These are phyloP conservation scores for Fusarium austroafricanum DNA, from an alignment of 2,329 filamentous ascomycete species.

Conservation along the genomic window DNA sequence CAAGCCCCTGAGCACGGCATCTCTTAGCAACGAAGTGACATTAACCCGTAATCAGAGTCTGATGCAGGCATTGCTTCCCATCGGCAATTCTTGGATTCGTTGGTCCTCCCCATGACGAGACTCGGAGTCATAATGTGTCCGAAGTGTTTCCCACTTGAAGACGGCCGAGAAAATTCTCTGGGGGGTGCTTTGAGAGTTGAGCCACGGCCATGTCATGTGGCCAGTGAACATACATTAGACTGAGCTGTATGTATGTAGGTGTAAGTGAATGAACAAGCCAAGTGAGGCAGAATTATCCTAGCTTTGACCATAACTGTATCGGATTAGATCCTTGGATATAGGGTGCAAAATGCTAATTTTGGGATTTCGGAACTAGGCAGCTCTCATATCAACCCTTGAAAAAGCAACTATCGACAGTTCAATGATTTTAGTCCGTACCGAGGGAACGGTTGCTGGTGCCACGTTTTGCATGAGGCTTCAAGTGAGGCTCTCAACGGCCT, in stretches of 20 bases:
- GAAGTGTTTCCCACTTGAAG: constrained; percentile 6
- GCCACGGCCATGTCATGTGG: constrained; percentile 12
- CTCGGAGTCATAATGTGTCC: constrained; percentile 12
- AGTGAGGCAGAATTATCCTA: constrained; percentile 6
- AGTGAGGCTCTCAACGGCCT: constrained; percentile 33
- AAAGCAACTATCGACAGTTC: constrained; percentile 13
- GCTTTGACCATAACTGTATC: neutral
- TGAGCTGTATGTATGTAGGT: constrained; percentile 13
- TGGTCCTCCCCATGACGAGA: constrained; percentile 13
- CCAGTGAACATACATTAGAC: constrained; percentile 7
- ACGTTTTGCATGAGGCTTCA: constrained; percentile 36
- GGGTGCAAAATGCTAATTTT: constrained; percentile 13
- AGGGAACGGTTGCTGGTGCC: constrained; percentile 37
- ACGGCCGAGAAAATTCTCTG: neutral
- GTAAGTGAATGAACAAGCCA: neutral
- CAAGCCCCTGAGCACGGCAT: constrained; percentile 27
- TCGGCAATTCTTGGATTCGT: constrained; percentile 32
- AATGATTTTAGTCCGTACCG: constrained; percentile 15
- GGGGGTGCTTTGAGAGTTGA: constrained; percentile 10
- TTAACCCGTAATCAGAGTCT: constrained; percentile 13
- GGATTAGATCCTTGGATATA: neutral
- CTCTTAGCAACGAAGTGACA: constrained; percentile 26
- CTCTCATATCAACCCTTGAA: constrained; percentile 1
- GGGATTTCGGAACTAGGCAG: neutral
- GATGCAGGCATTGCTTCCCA: neutral